phyloP scores from a whole-genome alignment of 306 rosid species.

The Senna siamea region DNA sequence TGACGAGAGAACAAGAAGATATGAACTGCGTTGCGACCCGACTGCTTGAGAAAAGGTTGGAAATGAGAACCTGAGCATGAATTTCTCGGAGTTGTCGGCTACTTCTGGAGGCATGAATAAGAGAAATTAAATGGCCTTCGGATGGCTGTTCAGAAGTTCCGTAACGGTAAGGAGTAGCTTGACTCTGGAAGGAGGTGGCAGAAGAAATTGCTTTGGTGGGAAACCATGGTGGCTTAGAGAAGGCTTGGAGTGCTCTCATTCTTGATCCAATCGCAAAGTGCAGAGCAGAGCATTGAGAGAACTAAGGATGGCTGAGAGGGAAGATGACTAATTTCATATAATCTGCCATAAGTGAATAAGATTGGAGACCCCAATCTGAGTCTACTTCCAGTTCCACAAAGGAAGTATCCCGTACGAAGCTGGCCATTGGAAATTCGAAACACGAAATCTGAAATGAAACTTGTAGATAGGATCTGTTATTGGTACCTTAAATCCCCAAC shows the following conservation, averaged over 20 bases:
- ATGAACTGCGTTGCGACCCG: conserved; percentile 5
- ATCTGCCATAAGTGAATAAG: too few relatives aligned
- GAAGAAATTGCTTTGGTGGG: background rate
- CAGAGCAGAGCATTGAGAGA: too few relatives aligned
- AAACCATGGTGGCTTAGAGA: background rate
- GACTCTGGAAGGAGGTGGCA: background rate
- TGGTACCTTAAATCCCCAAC: too few relatives aligned
- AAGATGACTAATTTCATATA: too few relatives aligned
- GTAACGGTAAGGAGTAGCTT: background rate
- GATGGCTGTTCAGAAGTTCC: background rate
- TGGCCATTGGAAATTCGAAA: too few relatives aligned
- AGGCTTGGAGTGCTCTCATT: background rate
- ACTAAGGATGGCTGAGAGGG: too few relatives aligned
- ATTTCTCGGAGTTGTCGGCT: background rate
- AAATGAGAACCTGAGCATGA: background rate
- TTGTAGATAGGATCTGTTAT: too few relatives aligned
- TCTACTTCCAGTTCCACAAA: too few relatives aligned
- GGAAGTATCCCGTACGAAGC: too few relatives aligned
- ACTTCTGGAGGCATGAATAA: conserved; percentile 2
- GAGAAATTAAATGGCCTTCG: background rate
- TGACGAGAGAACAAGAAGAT: conserved; percentile 19
- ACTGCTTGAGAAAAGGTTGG: conserved; percentile 3
- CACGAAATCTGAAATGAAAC: too few relatives aligned
- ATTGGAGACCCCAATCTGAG: too few relatives aligned
- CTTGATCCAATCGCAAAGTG: background rate